phyloP scores from a whole-genome alignment of 2,329 filamentous ascomycete genomes.

The Fusarium robinianum region DNA sequence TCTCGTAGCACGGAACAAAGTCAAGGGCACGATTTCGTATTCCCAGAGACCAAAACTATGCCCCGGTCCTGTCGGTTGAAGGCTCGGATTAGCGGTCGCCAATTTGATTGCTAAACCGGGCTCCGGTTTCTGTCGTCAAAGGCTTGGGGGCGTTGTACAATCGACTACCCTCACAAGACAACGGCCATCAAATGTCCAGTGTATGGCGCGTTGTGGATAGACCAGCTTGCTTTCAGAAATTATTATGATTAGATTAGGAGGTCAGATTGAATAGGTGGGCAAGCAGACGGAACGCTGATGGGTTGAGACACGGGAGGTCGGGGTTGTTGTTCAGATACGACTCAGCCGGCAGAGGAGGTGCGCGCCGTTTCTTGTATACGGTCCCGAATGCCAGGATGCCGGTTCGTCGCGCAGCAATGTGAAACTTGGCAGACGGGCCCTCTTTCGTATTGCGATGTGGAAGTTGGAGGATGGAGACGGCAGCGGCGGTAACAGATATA shows the following conservation, averaged over 20 bases:
- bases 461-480: slow-evolving; percentile 18
- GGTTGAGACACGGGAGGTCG: slow-evolving; percentile 8
- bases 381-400: slow-evolving; percentile 21
- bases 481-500: slow-evolving; percentile 26
- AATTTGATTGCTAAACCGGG: slow-evolving; percentile 19
- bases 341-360: no score
- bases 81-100: slow-evolving; percentile 15
- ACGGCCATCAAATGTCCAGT: slow-evolving; percentile 8
- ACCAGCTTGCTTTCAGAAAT: slow-evolving; percentile 24
- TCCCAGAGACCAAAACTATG: no score
- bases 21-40: no score
- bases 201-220: slow-evolving; percentile 12
- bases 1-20: no score
- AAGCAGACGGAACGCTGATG: no score
- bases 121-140: slow-evolving; percentile 15
- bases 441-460: slow-evolving; percentile 24
- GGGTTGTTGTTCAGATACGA: no score
- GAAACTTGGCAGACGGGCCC: slow-evolving; percentile 23
- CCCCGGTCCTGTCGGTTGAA: neutral
- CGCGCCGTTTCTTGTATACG: slow-evolving; percentile 30
- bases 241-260: slow-evolving; percentile 33
- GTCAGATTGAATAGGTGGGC: no score
- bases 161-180: slow-evolving; percentile 24
- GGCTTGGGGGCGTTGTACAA: slow-evolving; percentile 16
- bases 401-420: slow-evolving; percentile 18